Percentiles rank a stretch among this genome's conserved stretches.
phyloP scores from a whole-genome alignment of 2,329 filamentous ascomycete genomes.

The Trichoderma lentiforme region DNA sequence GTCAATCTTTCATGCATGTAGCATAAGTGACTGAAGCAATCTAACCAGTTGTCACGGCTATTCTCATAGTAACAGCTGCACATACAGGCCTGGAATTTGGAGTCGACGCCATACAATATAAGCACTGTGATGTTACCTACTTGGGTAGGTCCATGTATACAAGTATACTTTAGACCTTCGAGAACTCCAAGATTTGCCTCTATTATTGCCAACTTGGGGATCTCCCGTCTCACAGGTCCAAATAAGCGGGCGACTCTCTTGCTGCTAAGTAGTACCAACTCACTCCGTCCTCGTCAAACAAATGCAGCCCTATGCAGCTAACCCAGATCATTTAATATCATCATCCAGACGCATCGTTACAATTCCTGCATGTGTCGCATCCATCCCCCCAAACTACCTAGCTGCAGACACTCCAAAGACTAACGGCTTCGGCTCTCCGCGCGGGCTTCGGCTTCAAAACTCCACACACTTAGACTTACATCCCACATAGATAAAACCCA shows the following conservation, averaged over 20 bases:
- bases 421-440: background rate
- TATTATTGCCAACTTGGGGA: background rate
- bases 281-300: background rate
- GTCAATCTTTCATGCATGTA: background rate
- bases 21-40: background rate
- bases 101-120: background rate
- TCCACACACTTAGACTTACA: background rate
- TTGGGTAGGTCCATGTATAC: background rate
- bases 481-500: background rate
- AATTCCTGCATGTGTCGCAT: background rate
- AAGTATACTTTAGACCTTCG: background rate
- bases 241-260: background rate
- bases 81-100: background rate
- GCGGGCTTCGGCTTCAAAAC: background rate
- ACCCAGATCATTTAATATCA: background rate
- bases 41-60: background rate
- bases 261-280: background rate
- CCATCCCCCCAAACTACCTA: background rate
- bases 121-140: background rate
- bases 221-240: background rate
- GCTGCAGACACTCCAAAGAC: background rate
- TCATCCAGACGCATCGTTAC: background rate
- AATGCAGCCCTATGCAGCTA: background rate
- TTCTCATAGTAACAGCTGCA: background rate
- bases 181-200: background rate